A percentile compares a stretch with the other conserved stretches of the same genome.
phyloP scores from a whole-genome alignment of 2,329 filamentous ascomycete genomes.

The Pseudogymnoascus sp. region DNA sequence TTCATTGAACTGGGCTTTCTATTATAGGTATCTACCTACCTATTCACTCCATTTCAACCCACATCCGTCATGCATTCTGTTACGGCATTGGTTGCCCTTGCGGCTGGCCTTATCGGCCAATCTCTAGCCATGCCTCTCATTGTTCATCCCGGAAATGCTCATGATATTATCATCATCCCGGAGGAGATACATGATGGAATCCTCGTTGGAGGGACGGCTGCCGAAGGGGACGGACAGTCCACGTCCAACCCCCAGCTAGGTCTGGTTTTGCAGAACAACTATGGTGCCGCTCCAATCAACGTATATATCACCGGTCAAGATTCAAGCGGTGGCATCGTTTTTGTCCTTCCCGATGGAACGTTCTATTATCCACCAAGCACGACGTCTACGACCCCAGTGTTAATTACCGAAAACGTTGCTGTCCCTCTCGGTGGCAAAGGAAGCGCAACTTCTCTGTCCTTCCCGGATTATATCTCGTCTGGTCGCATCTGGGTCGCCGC shows the following conservation, averaged over 20 bases:
- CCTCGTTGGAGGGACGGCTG: not conserved
- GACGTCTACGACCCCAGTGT: constrained; percentile 44
- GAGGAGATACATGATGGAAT: not conserved
- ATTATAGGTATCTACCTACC: not conserved
- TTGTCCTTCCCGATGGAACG: constrained; percentile 60
- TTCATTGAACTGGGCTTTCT: not conserved
- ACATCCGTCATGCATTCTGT: not conserved
- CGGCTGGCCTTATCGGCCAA: not conserved
- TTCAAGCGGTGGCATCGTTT: constrained; percentile 40
- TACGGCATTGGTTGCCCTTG: not conserved
- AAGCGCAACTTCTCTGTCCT: constrained; percentile 51
- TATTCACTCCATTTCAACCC: not conserved
- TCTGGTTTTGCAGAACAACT: constrained; percentile 3
- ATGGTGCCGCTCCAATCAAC: not conserved
- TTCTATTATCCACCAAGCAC: constrained; percentile 60
- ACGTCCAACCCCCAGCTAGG: constrained; percentile 1
- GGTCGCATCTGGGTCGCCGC: constrained; percentile 67
- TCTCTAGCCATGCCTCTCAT: not conserved
- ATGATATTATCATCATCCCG: not conserved
- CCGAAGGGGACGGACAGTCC: not conserved
- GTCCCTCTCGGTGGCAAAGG: constrained; percentile 60
- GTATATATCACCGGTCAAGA: constrained; percentile 6
- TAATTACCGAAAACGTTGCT: constrained; percentile 51
- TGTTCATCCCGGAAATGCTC: not conserved
- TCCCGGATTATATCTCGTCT: constrained; percentile 60